phyloP scores from a whole-genome alignment of 306 rosid genomes.

The Quercus agrifolia region DNA sequence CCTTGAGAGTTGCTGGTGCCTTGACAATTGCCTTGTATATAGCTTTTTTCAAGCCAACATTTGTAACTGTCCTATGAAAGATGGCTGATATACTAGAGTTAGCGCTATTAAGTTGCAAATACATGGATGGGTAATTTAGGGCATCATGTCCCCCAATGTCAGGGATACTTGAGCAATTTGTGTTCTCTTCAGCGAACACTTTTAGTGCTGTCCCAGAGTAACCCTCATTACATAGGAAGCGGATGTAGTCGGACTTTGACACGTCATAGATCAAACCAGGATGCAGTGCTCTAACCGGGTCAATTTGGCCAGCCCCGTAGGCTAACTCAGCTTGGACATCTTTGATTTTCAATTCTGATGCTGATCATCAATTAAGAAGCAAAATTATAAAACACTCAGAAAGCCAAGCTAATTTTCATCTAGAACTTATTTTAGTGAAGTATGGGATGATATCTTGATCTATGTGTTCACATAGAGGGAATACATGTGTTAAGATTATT shows the following conservation, averaged over 20 bases:
- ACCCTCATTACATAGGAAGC: conserved; percentile 57
- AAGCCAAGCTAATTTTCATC: not conserved
- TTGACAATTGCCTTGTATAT: conserved; percentile 43
- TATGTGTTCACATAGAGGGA: no score
- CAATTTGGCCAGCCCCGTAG: conserved; percentile 67
- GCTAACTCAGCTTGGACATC: conserved; percentile 34
- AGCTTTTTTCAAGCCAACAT: conserved; percentile 47
- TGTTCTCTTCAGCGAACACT: no score
- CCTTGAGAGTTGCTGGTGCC: not conserved
- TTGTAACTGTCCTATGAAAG: conserved; percentile 51
- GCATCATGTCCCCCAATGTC: conserved; percentile 34
- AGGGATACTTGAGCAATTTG: conserved; percentile 1
- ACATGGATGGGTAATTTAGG: conserved; percentile 78
- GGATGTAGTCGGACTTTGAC: conserved; percentile 28
- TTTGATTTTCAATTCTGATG: conserved; percentile 31
- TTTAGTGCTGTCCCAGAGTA: conserved; percentile 40
- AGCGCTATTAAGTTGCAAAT: conserved; percentile 11
- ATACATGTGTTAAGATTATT: no score
- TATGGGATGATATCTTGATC: no score
- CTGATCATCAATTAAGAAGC: conserved; percentile 38
- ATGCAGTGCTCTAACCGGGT: conserved; percentile 43
- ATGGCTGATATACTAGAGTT: conserved; percentile 39
- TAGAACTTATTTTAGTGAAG: no score
- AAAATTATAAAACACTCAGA: not conserved
- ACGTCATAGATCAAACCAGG: conserved; percentile 67